phyloP scores from a whole-genome alignment of 2,329 filamentous ascomycete species.

The Cercospora sp. region DNA sequence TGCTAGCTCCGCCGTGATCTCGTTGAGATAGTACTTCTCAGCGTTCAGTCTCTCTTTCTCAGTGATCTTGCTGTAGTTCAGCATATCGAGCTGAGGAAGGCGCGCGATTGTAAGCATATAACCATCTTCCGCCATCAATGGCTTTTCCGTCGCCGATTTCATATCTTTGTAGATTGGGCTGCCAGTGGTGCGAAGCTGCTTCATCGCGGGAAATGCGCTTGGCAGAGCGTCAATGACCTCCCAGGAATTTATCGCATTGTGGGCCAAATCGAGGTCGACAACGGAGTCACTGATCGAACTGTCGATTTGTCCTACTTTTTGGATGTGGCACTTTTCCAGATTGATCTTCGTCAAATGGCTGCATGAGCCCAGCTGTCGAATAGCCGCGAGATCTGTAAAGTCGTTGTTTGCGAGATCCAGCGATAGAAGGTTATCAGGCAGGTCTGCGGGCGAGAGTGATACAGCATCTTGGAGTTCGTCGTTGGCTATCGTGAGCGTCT shows the following conservation, averaged over 20 bases:
- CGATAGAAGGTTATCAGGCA: conserved; percentile 58
- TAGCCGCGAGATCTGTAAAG: conserved; percentile 60
- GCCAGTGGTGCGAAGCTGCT: conserved; percentile 73
- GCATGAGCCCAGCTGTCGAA: conserved; percentile 62
- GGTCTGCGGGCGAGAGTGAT: conserved; percentile 36
- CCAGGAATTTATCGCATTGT: conserved; percentile 60
- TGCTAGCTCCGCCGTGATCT: conserved; percentile 74
- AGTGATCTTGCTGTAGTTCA: conserved; percentile 73
- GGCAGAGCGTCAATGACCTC: conserved; percentile 69
- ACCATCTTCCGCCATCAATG: conserved; percentile 68
- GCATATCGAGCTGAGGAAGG: conserved; percentile 62
- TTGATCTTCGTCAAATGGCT: conserved; percentile 51
- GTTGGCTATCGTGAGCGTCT: conserved; percentile 49
- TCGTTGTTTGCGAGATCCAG: conserved; percentile 72
- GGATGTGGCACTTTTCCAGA: conserved; percentile 75
- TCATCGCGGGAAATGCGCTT: conserved; percentile 68
- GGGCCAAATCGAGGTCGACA: conserved; percentile 47
- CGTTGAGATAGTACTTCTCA: conserved; percentile 88
- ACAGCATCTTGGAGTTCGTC: conserved; percentile 37
- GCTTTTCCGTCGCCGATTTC: conserved; percentile 43
- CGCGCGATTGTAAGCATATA: conserved; percentile 87
- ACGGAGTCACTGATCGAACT: conserved; percentile 37
- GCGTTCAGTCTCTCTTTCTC: conserved; percentile 77
- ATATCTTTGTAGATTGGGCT: conserved; percentile 76
- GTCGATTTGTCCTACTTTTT: conserved; percentile 38